phyloP scores from a whole-genome alignment of 495 filamentous ascomycete species.

The Penicillium coprophilum region DNA sequence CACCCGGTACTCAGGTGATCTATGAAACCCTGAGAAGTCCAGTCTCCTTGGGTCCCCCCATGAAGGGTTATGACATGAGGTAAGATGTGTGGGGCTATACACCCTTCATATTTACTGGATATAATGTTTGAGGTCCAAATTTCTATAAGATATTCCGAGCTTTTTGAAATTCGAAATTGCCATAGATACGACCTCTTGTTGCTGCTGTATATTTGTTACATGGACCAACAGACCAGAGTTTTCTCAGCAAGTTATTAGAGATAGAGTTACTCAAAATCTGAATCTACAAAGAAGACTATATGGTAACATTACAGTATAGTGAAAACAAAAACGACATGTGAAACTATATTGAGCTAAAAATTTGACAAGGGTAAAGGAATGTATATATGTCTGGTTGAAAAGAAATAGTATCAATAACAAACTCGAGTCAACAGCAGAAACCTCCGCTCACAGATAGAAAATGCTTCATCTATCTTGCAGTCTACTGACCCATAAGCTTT shows the following conservation, averaged over 20 bases:
- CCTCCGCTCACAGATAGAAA: not conserved
- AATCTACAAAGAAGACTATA: not conserved
- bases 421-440: not conserved
- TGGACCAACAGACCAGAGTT: too few species aligned
- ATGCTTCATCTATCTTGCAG: not conserved
- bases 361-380: not conserved
- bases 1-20: too few species aligned
- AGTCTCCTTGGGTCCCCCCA: too few species aligned
- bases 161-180: not conserved
- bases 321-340: not conserved
- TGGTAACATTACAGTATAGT: too few species aligned
- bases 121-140: too few species aligned
- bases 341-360: not conserved
- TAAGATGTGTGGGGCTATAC: not conserved
- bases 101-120: not conserved
- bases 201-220: not conserved
- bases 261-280: not conserved
- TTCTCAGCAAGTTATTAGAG: too few species aligned
- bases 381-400: not conserved
- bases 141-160: too few species aligned
- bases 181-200: not conserved
- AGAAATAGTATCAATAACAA: not conserved
- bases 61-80: not conserved
- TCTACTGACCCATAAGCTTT: not conserved
- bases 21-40: too few species aligned